Conservation (phyloP, 148 eudicot genomes). For the Tetragonia tetragonoides region DNA sequence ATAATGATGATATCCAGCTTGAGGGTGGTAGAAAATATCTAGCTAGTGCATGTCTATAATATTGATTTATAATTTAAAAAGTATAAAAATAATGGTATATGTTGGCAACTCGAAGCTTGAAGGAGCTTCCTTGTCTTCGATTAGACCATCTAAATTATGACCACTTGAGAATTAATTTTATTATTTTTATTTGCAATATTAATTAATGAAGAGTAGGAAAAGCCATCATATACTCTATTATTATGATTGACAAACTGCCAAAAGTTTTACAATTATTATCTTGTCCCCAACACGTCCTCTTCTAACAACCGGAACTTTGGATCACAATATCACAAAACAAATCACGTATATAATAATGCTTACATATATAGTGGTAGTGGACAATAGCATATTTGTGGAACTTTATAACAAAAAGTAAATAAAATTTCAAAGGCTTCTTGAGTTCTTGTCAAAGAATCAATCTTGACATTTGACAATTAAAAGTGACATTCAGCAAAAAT, state of each 20-base stretch:
- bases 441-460: no score
- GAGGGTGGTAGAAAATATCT: neutral
- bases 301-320: neutral
- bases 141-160: conserved; percentile 11
- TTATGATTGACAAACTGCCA: neutral
- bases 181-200: neutral
- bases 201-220: neutral
- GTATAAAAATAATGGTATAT: neutral
- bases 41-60: no score
- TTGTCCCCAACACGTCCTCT: conserved; percentile 4
- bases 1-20: conserved; percentile 2
- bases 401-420: no score
- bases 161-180: neutral
- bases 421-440: no score
- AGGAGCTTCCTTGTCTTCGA: conserved; percentile 7
- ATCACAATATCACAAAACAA: neutral
- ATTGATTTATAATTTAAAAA: no score
- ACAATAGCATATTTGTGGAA: no score
- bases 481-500: no score
- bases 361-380: no score
- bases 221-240: neutral
- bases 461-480: no score
- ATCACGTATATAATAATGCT: no score
- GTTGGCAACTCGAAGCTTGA: neutral
- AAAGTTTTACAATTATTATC: conserved; percentile 7